Evolutionary conservation across 306 rosid species (phyloP).

Genomic region (Rubus parviflorus): DNA sequence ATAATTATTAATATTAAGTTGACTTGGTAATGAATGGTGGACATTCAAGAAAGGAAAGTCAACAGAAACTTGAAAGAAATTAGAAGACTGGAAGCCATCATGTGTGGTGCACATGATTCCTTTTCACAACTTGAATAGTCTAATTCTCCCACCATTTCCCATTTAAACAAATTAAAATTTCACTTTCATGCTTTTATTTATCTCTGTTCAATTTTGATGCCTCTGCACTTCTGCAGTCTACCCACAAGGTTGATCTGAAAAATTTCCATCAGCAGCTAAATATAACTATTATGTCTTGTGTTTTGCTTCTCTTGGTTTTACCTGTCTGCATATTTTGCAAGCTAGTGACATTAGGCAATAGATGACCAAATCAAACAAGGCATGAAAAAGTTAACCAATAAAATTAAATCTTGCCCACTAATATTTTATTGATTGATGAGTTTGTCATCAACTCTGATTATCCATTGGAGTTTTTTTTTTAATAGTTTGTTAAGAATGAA

Average conservation of each 20-base stretch:
- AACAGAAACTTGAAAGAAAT: constrained; percentile 21
- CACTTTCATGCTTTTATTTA: background rate
- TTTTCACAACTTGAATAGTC: background rate
- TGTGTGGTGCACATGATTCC: background rate
- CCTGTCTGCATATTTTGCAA: background rate
- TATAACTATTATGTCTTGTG: background rate
- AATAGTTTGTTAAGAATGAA: background rate
- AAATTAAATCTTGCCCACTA: background rate
- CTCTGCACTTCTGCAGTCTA: constrained; percentile 2
- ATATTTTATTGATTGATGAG: background rate
- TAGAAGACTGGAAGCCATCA: constrained; percentile 1
- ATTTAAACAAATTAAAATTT: background rate
- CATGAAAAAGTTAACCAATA: background rate
- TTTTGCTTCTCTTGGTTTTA: constrained; percentile 1
- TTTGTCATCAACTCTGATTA: background rate
- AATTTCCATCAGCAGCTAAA: background rate
- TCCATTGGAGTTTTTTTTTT: background rate
- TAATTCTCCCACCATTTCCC: background rate
- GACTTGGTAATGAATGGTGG: background rate
- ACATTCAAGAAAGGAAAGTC: constrained; percentile 10
- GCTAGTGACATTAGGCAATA: constrained; percentile 14
- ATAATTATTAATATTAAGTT: background rate
- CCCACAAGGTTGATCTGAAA: background rate
- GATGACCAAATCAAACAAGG: background rate
- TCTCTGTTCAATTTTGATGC: background rate